Evolutionary conservation across 2,329 filamentous ascomycete species (phyloP).

Genomic region (Claviceps sp.): DNA sequence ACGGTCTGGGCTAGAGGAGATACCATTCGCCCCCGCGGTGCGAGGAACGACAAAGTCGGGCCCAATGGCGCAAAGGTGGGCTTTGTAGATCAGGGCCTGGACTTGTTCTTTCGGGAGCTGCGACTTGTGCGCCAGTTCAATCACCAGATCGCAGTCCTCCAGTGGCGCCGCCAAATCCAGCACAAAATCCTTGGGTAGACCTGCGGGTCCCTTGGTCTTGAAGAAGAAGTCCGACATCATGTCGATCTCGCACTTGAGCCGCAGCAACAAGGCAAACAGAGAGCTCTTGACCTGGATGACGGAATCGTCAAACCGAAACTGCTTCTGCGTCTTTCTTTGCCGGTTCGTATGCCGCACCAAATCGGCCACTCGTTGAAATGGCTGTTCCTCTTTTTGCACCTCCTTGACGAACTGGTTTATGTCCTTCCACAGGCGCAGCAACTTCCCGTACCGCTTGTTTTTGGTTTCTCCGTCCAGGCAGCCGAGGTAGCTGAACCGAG

Average conservation of each 20-base stretch:
- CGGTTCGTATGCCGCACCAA: slow-evolving; percentile 27
- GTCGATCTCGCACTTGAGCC: slow-evolving; percentile 33
- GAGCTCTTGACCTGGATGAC: slow-evolving; percentile 22
- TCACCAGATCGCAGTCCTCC: slow-evolving; percentile 25
- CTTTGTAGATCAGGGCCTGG: slow-evolving; percentile 37
- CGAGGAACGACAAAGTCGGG: slow-evolving; percentile 23
- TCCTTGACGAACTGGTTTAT: slow-evolving; percentile 8
- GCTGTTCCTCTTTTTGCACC: slow-evolving; percentile 33
- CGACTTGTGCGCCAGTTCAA: slow-evolving; percentile 21
- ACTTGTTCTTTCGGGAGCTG: slow-evolving; percentile 29
- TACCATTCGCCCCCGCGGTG: neutral
- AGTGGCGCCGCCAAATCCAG: slow-evolving; percentile 20
- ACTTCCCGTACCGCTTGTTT: neutral
- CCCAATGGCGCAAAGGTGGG: slow-evolving; percentile 16
- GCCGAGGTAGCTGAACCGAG: neutral
- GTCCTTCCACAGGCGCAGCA: slow-evolving; percentile 5
- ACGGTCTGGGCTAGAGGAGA: neutral
- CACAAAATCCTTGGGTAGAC: slow-evolving; percentile 3
- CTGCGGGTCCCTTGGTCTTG: slow-evolving; percentile 4
- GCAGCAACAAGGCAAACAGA: slow-evolving; percentile 29
- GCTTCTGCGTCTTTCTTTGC: slow-evolving; percentile 9
- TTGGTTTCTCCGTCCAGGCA: neutral
- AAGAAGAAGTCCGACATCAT: slow-evolving; percentile 28
- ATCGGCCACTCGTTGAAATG: slow-evolving; percentile 32
- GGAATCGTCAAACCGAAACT: slow-evolving; percentile 23